Percentiles rank a stretch among this genome's conserved stretches.
phyloP scores from a whole-genome alignment of 352 stramenopile genomes.

The Phytophthora citrophthora region DNA sequence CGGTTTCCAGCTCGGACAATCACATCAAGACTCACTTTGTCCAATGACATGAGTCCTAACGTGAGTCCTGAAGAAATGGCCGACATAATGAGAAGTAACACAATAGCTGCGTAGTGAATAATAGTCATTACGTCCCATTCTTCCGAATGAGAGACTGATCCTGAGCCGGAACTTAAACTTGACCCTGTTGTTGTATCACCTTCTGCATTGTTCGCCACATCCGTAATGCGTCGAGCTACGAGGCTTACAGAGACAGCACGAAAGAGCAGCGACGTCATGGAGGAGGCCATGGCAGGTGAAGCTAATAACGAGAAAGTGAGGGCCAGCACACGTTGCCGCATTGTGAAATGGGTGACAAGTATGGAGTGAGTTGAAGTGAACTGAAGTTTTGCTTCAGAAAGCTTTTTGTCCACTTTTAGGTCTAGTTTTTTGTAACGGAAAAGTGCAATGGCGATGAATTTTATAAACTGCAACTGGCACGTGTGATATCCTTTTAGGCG shows the following conservation, averaged over 20 bases:
- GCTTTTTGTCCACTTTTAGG: no score
- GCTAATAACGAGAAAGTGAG: constrained; percentile 2
- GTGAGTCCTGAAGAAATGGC: constrained; percentile 96
- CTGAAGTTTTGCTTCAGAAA: not conserved
- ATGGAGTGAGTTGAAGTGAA: constrained; percentile 2
- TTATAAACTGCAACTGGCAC: not conserved
- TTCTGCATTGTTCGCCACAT: constrained; percentile 3
- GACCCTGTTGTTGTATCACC: not conserved
- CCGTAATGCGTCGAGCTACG: constrained; percentile 20
- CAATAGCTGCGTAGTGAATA: constrained; percentile 57
- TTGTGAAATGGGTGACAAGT: no score
- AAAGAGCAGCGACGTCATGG: constrained; percentile 31
- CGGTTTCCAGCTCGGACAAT: constrained; percentile 92
- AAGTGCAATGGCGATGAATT: no score
- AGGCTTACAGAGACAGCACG: constrained; percentile 14
- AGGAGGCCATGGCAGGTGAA: constrained; percentile 6
- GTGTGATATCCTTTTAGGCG: constrained; percentile 26
- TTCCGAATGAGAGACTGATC: not conserved
- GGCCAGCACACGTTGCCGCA: no score
- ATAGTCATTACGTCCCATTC: constrained; percentile 28
- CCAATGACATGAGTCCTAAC: constrained; percentile 96
- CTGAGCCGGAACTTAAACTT: not conserved
- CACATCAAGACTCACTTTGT: constrained; percentile 97
- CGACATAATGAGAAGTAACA: constrained; percentile 85
- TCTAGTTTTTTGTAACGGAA: not conserved